Percentiles rank a stretch among this genome's conserved stretches.
Evolutionary conservation across 2,329 filamentous ascomycete genomes (phyloP).

Genomic region (Cladosporium phlei): DNA sequence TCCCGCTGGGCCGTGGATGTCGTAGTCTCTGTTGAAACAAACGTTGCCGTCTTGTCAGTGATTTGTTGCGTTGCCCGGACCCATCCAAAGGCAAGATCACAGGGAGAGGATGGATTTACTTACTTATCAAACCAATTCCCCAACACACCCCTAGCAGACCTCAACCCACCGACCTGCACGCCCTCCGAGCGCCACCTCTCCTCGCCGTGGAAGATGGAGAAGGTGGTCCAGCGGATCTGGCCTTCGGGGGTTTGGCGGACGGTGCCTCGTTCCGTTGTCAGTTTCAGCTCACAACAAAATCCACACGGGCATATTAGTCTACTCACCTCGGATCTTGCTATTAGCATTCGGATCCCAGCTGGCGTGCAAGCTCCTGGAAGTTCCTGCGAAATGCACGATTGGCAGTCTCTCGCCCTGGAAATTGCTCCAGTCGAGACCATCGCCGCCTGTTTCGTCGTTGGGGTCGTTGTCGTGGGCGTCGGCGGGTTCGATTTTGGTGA

Average conservation of each 20-base stretch:
- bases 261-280: slow-evolving; percentile 41
- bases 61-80: too few species aligned
- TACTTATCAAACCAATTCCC: slow-evolving; percentile 76
- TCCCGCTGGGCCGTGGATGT: slow-evolving; percentile 64
- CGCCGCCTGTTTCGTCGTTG: slow-evolving; percentile 16
- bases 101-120: slow-evolving; percentile 15
- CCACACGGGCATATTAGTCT: too few species aligned
- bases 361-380: slow-evolving; percentile 57
- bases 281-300: slow-evolving; percentile 9
- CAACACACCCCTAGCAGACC: slow-evolving; percentile 62
- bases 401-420: slow-evolving; percentile 43
- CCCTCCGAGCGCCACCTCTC: slow-evolving; percentile 74
- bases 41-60: background rate
- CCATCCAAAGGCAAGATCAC: background rate
- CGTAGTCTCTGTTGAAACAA: slow-evolving; percentile 63
- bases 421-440: slow-evolving; percentile 26
- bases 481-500: slow-evolving; percentile 56
- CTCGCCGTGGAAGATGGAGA: slow-evolving; percentile 59
- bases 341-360: slow-evolving; percentile 65
- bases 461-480: slow-evolving; percentile 49
- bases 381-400: slow-evolving; percentile 64
- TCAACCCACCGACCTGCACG: slow-evolving; percentile 65
- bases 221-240: slow-evolving; percentile 70
- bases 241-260: slow-evolving; percentile 64
- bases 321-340: slow-evolving; percentile 59